Conservation (phyloP, 2,329 filamentous ascomycete genomes). For the Xylaria polymorpha region DNA sequence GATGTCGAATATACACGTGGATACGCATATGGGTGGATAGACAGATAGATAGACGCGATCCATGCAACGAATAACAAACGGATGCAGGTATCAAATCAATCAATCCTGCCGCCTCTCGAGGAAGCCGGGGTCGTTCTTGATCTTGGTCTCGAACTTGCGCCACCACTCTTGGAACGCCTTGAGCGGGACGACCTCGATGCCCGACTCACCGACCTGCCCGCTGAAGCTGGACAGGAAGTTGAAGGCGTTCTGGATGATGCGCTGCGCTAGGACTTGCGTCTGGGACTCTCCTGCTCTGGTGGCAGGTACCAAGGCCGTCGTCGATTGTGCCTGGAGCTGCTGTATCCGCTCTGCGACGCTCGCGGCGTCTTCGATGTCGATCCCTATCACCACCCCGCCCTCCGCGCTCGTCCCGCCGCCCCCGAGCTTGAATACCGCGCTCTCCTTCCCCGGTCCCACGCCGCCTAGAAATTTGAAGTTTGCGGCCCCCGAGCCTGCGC, state of each 20-base stretch:
- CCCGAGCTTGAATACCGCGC: slow-evolving; percentile 86
- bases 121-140: slow-evolving; percentile 88
- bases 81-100: too few species aligned
- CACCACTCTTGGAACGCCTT: slow-evolving; percentile 98
- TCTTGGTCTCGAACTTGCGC: slow-evolving; percentile 90
- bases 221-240: slow-evolving; percentile 94
- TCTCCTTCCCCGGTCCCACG: slow-evolving; percentile 89
- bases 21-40: background rate
- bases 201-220: slow-evolving; percentile 67
- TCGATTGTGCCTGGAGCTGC: slow-evolving; percentile 38
- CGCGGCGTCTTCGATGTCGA: slow-evolving; percentile 81
- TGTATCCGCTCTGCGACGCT: slow-evolving; percentile 68
- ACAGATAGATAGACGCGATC: background rate
- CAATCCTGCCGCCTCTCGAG: slow-evolving; percentile 75
- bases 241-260: slow-evolving; percentile 96
- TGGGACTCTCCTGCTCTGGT: slow-evolving; percentile 54
- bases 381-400: slow-evolving; percentile 75
- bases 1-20: too few species aligned
- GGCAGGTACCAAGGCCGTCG: slow-evolving; percentile 19
- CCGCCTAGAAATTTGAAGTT: slow-evolving; percentile 89
- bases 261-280: slow-evolving; percentile 86
- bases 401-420: slow-evolving; percentile 42
- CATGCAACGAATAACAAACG: background rate
- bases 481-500: slow-evolving; percentile 55
- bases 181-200: slow-evolving; percentile 89